Evolutionary conservation across 805 yeast genomes (phyloP), one percentile per base, ranked within the genome.

Genomic region (Ogataea trehaloabstinens): DNA sequence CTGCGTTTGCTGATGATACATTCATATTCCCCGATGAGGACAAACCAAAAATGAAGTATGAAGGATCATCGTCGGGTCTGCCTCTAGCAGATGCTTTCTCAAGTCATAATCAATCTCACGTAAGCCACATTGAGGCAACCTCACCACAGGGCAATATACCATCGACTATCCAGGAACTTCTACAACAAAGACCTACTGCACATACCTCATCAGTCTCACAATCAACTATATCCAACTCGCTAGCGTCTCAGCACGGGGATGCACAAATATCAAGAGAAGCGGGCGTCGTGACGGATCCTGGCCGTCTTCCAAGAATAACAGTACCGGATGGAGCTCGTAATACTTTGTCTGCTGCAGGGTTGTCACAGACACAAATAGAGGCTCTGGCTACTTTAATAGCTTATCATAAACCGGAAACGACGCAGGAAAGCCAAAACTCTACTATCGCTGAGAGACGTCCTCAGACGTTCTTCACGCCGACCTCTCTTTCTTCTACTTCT

Each of bases 1-100:
- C 87, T 13, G 90, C 89, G 1, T 85, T 85, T 70, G 91, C 90
- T 0, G 90, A 84, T 51, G 90, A 83, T 42, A 74, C 86, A 2
- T 85, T 85, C 49, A 74, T 85, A 2, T 85, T 85, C 55, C 88
- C 91, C 1, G 93, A 85, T 55, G 93, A 85, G 53, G 91, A 84
- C 24, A 83, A 83, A 55, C 82, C 82, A 1, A 70, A 64, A 43
- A 43, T 46, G 21, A 44, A 46, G 30, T 11, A 36, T 31, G 50
- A 31, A 27, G 43, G 38, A 24, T 31, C 43, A 22, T 31, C 49
- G 27, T 24, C 40, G 34, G 12, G 20, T n/a, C 12, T 37, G 31
- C 37, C 33, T 21, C 24, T 37, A 12, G n/a, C 31, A 15, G 44
- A 38, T 19, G 24, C 37, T 13, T 11, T 12, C n/a, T 11, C 24